Conservation (phyloP, 2,329 filamentous ascomycete species). For the Botrytis squamosa region DNA sequence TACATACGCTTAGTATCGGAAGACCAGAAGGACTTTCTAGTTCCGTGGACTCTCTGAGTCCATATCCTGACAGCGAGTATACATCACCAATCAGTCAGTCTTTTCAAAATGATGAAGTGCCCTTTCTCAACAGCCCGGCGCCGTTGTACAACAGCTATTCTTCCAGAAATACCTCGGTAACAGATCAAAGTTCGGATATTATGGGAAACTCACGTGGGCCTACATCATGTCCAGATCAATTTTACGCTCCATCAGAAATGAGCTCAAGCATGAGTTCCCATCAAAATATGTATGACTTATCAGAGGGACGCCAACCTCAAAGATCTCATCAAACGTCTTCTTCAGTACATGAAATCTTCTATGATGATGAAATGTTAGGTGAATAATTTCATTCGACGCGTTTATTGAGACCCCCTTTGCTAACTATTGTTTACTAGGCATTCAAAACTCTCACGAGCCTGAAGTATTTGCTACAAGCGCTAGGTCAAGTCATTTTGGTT, state of each 20-base stretch:
- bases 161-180: slow-evolving; percentile 50
- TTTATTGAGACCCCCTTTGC: slow-evolving; percentile 9
- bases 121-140: slow-evolving; percentile 55
- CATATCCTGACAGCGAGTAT: slow-evolving; percentile 55
- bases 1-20: slow-evolving; percentile 48
- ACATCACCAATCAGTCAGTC: slow-evolving; percentile 53
- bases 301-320: slow-evolving; percentile 36
- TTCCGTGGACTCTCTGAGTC: slow-evolving; percentile 53
- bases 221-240: slow-evolving; percentile 60
- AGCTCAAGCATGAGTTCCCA: slow-evolving; percentile 61
- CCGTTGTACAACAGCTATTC: slow-evolving; percentile 57
- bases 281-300: slow-evolving; percentile 54
- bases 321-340: slow-evolving; percentile 37
- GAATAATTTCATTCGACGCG: slow-evolving; percentile 32
- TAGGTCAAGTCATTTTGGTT: slow-evolving; percentile 38
- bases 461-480: slow-evolving; percentile 37
- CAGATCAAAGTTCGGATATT: slow-evolving; percentile 54
- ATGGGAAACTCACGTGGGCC: slow-evolving; percentile 56
- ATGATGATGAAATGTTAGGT: slow-evolving; percentile 43
- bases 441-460: slow-evolving; percentile 31
- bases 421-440: slow-evolving; percentile 27
- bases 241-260: slow-evolving; percentile 60
- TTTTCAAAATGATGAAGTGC: slow-evolving; percentile 54
- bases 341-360: slow-evolving; percentile 36
- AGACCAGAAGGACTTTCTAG: slow-evolving; percentile 35